Evolutionary conservation across 1,284 basidiomycete genomes (phyloP).

Genomic region (Blastosporella zonata): DNA sequence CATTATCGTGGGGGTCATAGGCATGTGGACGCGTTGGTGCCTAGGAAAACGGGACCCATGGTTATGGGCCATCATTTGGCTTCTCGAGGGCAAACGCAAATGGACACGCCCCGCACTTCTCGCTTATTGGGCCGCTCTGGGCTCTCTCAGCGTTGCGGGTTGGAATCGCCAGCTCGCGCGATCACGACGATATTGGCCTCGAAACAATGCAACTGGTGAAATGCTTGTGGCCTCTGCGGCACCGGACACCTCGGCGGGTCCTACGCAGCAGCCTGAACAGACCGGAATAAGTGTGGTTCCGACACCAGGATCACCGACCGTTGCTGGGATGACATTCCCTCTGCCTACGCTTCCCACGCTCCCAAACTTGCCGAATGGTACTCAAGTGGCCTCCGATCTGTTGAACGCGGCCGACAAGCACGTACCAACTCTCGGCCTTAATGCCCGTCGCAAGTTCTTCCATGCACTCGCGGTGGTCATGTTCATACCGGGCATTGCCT

Average conservation of each 20-base stretch:
- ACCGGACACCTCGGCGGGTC: conserved; percentile 14
- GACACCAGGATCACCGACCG: background rate
- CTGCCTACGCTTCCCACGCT: conserved; percentile 42
- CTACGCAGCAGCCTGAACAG: conserved; percentile 13
- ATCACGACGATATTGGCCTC: conserved; percentile 62
- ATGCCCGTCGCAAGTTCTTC: conserved; percentile 97
- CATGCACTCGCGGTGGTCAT: conserved; percentile 94
- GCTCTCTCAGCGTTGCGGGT: conserved; percentile 82
- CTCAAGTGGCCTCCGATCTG: conserved; percentile 68
- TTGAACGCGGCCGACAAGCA: conserved; percentile 85
- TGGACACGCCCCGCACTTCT: conserved; percentile 86
- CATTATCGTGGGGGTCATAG: conserved; percentile 84
- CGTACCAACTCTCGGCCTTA: conserved; percentile 87
- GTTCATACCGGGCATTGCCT: conserved; percentile 91
- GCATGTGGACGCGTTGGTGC: conserved; percentile 90
- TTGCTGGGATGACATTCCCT: conserved; percentile 45
- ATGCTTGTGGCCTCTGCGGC: conserved; percentile 28
- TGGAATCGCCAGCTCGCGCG: conserved; percentile 89
- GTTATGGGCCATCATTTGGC: conserved; percentile 79
- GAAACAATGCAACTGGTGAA: conserved; percentile 37
- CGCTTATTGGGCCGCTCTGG: conserved; percentile 82
- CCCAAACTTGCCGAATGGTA: conserved; percentile 34
- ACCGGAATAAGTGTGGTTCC: background rate
- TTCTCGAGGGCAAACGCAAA: conserved; percentile 70
- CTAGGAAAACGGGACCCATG: conserved; percentile 85